These are phyloP conservation scores for Aspergillus puulaauensis DNA, from an alignment of 2,329 filamentous ascomycete species.

Conservation along the genomic window DNA sequence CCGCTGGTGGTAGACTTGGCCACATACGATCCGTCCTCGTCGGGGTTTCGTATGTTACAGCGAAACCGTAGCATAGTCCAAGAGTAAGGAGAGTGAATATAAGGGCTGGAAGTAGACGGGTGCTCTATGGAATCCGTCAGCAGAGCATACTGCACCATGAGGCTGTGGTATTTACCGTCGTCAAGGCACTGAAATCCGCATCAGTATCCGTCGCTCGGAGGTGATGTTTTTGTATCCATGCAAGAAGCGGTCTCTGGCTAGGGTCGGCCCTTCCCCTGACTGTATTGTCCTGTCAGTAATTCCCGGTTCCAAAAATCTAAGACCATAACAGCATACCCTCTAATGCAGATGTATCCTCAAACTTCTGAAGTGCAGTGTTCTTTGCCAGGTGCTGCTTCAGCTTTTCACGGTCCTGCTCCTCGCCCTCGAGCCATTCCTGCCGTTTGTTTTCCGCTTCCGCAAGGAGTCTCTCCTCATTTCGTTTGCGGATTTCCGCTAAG, in stretches of 20 bases:
- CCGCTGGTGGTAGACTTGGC: slow-evolving; percentile 50
- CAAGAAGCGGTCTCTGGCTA: slow-evolving; percentile 37
- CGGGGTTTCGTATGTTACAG: slow-evolving; percentile 51
- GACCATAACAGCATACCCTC: slow-evolving; percentile 29
- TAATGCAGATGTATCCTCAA: slow-evolving; percentile 33
- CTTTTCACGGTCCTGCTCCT: slow-evolving; percentile 42
- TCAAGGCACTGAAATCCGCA: slow-evolving; percentile 33
- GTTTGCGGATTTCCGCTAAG: slow-evolving; percentile 38
- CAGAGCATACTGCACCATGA: neutral
- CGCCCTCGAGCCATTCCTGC: slow-evolving; percentile 53
- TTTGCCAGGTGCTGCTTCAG: slow-evolving; percentile 30
- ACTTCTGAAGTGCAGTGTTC: slow-evolving; percentile 38
- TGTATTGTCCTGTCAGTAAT: slow-evolving; percentile 21
- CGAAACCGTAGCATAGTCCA: slow-evolving; percentile 44
- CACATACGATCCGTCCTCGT: slow-evolving; percentile 48
- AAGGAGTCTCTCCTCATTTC: slow-evolving; percentile 41
- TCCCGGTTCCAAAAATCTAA: neutral
- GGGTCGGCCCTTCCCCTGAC: slow-evolving; percentile 41
- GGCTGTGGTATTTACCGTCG: slow-evolving; percentile 29
- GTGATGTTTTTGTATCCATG: slow-evolving; percentile 46
- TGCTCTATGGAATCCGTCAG: slow-evolving; percentile 27
- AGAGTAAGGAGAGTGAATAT: slow-evolving; percentile 40
- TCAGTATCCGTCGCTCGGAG: slow-evolving; percentile 36
- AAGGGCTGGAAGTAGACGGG: slow-evolving; percentile 49
- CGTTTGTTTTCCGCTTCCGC: slow-evolving; percentile 50